Evolutionary conservation across 169 alveolate genomes (phyloP).

Genomic region (Cytauxzoon felis): DNA sequence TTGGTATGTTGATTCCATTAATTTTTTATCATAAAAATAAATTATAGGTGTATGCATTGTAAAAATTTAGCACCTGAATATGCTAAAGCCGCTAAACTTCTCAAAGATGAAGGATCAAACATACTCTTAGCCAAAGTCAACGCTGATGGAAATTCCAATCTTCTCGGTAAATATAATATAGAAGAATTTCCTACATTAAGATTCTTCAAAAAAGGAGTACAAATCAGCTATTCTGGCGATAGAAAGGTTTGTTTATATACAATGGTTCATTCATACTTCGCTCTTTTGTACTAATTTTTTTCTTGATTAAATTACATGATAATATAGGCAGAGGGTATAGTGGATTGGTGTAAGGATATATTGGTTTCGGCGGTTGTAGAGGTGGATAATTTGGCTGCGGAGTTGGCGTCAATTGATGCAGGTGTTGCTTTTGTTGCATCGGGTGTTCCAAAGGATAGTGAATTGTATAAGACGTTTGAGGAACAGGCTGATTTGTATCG

Average conservation of each 20-base stretch:
- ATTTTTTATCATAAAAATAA: neutral
- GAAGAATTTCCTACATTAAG: conserved; percentile 89
- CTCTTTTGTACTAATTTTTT: neutral
- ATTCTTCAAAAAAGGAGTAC: conserved; percentile 79
- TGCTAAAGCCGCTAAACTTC: conserved; percentile 84
- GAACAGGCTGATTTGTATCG: conserved; percentile 65
- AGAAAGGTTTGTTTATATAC: conserved; percentile 50
- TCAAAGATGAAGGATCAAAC: conserved; percentile 72
- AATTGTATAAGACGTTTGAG: conserved; percentile 55
- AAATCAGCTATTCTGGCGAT: conserved; percentile 65
- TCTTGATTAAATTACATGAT: neutral
- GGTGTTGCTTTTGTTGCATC: conserved; percentile 47
- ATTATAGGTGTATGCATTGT: conserved; percentile 86
- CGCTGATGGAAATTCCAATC: conserved; percentile 77
- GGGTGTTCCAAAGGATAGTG: conserved; percentile 45
- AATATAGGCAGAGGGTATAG: conserved; percentile 56
- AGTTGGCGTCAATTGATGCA: conserved; percentile 22
- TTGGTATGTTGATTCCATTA: conserved; percentile 58
- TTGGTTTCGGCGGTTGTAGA: conserved; percentile 61
- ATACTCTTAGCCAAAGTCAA: conserved; percentile 85
- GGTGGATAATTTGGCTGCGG: conserved; percentile 28
- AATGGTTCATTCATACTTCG: neutral
- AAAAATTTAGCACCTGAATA: conserved; percentile 90
- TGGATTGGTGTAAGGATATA: conserved; percentile 66
- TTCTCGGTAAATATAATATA: conserved; percentile 80